These are phyloP conservation scores for Phaseolus coccineus DNA, from an alignment of 331 rosid species.

Conservation along the genomic window DNA sequence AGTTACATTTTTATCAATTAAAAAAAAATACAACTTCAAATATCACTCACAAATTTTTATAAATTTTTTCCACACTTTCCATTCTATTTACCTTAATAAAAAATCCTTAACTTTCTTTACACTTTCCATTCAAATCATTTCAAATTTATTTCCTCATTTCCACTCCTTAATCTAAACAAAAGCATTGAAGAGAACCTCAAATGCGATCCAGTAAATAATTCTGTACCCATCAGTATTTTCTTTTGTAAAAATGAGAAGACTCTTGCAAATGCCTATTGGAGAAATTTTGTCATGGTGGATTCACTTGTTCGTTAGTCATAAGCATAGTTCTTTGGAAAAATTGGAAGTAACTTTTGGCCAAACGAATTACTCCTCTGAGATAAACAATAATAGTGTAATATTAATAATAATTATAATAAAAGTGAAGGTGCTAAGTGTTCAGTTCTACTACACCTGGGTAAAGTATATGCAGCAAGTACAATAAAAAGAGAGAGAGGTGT, in stretches of 20 bases:
- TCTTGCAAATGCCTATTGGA: slow-evolving; percentile 18
- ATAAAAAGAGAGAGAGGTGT: neutral
- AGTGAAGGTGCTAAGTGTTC: slow-evolving; percentile 30
- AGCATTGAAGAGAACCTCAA: too few relatives aligned
- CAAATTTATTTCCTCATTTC: too few relatives aligned
- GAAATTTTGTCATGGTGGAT: slow-evolving; percentile 28
- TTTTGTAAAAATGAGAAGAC: slow-evolving; percentile 18
- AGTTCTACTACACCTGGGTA: slow-evolving; percentile 21
- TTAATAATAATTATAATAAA: slow-evolving; percentile 14
- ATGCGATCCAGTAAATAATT: neutral
- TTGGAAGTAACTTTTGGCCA: slow-evolving; percentile 25
- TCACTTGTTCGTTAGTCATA: slow-evolving; percentile 19
- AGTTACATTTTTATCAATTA: too few relatives aligned
- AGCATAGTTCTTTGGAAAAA: slow-evolving; percentile 38
- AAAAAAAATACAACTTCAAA: too few relatives aligned
- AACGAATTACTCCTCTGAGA: slow-evolving; percentile 36
- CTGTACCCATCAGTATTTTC: neutral
- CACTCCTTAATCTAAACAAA: too few relatives aligned
- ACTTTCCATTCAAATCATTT: too few relatives aligned
- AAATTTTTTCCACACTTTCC: too few relatives aligned
- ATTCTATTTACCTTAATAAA: too few relatives aligned
- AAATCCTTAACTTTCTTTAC: too few relatives aligned
- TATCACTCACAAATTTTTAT: too few relatives aligned
- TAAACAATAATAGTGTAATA: slow-evolving; percentile 13
- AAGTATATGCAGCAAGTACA: slow-evolving; percentile 36